Percentiles rank a stretch among this genome's conserved stretches.
phyloP scores from a whole-genome alignment of 2,329 filamentous ascomycete species.

The Hymenoscyphus linearis region DNA sequence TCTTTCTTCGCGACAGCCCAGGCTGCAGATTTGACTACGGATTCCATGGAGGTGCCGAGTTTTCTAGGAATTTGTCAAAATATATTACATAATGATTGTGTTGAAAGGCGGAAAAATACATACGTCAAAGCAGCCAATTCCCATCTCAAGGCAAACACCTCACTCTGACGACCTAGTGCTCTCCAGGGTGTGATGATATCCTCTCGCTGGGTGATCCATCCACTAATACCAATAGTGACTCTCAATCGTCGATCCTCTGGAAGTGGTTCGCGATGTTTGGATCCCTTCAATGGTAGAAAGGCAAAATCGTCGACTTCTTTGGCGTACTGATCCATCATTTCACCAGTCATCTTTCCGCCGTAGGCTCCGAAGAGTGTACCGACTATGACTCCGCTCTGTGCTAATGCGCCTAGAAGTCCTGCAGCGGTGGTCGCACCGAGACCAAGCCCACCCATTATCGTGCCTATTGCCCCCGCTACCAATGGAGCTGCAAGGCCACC shows the following conservation, averaged over 20 bases:
- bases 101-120: not conserved
- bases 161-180: slow-evolving; percentile 64
- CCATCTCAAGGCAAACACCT: slow-evolving; percentile 80
- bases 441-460: slow-evolving; percentile 70
- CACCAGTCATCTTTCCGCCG: slow-evolving; percentile 72
- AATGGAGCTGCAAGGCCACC: slow-evolving; percentile 74
- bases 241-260: slow-evolving; percentile 64
- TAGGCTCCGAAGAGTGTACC: slow-evolving; percentile 91
- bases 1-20: slow-evolving; percentile 68
- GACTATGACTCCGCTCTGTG: slow-evolving; percentile 72
- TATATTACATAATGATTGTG: not conserved
- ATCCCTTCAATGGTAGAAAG: slow-evolving; percentile 67
- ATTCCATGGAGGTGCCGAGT: slow-evolving; percentile 71
- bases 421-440: slow-evolving; percentile 70
- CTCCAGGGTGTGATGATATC: slow-evolving; percentile 76
- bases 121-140: slow-evolving; percentile 67
- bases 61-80: slow-evolving; percentile 37
- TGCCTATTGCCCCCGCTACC: slow-evolving; percentile 72
- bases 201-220: slow-evolving; percentile 69
- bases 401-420: slow-evolving; percentile 71
- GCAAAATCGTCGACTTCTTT: slow-evolving; percentile 85
- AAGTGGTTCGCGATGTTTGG: slow-evolving; percentile 39
- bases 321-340: slow-evolving; percentile 84
- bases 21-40: slow-evolving; percentile 72
- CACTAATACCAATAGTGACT: slow-evolving; percentile 76